Evolutionary conservation across 2,329 filamentous ascomycete species (phyloP).

Genomic region (Ophiosphaerella narmari): DNA sequence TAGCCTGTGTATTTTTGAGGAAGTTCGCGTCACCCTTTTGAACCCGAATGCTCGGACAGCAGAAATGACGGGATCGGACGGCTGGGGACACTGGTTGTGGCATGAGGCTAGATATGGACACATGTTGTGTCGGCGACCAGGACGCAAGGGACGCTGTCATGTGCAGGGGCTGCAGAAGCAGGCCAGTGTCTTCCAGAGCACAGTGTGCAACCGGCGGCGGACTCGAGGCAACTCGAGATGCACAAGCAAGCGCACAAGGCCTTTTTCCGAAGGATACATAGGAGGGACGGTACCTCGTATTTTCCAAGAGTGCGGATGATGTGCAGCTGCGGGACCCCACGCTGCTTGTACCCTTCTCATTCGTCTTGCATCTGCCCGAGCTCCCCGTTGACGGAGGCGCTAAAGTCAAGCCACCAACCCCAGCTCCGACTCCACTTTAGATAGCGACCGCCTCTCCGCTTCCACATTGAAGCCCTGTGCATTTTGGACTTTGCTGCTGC

Average conservation of each 20-base stretch:
- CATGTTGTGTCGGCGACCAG: not conserved
- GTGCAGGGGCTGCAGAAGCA: slow-evolving; percentile 1
- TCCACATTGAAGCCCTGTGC: not conserved
- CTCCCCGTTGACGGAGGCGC: slow-evolving; percentile 11
- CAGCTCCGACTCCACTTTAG: slow-evolving; percentile 34
- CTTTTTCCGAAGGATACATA: not conserved
- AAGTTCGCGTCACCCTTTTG: too few relatives aligned
- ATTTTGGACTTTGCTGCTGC: not conserved
- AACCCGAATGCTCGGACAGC: too few relatives aligned
- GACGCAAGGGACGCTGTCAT: not conserved
- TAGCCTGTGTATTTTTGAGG: too few relatives aligned
- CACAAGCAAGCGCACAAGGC: slow-evolving; percentile 3
- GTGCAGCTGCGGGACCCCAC: slow-evolving; percentile 11
- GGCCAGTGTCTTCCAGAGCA: slow-evolving; percentile 1
- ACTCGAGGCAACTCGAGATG: slow-evolving; percentile 3
- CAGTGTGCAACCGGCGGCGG: slow-evolving; percentile 2
- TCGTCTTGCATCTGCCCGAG: slow-evolving; percentile 7
- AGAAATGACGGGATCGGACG: too few relatives aligned
- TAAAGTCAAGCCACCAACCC: slow-evolving; percentile 16
- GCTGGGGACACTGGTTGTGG: too few relatives aligned
- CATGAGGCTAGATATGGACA: not conserved
- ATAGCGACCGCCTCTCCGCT: slow-evolving; percentile 23
- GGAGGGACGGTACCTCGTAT: too few relatives aligned
- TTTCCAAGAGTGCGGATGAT: not conserved
- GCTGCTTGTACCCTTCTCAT: slow-evolving; percentile 2